A percentile compares a stretch with the other conserved stretches of the same genome.
Evolutionary conservation across 1,284 basidiomycete genomes (phyloP).

Genomic region (Macrocystidia cucumis): DNA sequence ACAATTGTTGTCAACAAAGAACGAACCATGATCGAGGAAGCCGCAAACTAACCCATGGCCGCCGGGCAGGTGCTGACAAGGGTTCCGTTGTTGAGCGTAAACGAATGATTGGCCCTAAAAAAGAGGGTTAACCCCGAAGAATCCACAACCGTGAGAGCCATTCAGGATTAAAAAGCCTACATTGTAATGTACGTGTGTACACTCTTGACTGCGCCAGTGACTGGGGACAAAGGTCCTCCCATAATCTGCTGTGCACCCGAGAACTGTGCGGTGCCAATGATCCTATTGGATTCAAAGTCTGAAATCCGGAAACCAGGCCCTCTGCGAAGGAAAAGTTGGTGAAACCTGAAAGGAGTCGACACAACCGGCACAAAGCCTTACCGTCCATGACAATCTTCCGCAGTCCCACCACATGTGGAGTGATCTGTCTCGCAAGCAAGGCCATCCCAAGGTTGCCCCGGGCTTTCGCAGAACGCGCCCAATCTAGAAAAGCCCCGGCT

Average conservation of each 20-base stretch:
- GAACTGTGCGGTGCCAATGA: constrained; percentile 64
- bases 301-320: constrained; percentile 68
- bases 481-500: constrained; percentile 27
- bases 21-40: not conserved
- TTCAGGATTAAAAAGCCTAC: constrained; percentile 27
- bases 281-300: constrained; percentile 63
- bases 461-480: constrained; percentile 72
- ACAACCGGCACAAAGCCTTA: constrained; percentile 20
- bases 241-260: constrained; percentile 58
- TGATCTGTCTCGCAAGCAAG: constrained; percentile 56
- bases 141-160: constrained; percentile 5
- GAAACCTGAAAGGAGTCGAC: constrained; percentile 1
- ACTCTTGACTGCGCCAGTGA: constrained; percentile 54
- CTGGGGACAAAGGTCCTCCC: constrained; percentile 33
- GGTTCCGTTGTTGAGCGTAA: constrained; percentile 61
- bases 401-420: constrained; percentile 69
- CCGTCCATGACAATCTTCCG: constrained; percentile 66
- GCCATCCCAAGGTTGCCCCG: constrained; percentile 61
- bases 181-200: constrained; percentile 65
- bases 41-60: constrained; percentile 53
- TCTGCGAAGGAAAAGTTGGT: constrained; percentile 22
- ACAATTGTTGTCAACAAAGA: constrained; percentile 6
- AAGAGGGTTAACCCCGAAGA: constrained; percentile 6
- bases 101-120: constrained; percentile 54
- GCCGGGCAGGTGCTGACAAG: constrained; percentile 69